Evolutionary conservation across 768 basidiomycete species (phyloP).

Genomic region (Pleurotus giganteus): DNA sequence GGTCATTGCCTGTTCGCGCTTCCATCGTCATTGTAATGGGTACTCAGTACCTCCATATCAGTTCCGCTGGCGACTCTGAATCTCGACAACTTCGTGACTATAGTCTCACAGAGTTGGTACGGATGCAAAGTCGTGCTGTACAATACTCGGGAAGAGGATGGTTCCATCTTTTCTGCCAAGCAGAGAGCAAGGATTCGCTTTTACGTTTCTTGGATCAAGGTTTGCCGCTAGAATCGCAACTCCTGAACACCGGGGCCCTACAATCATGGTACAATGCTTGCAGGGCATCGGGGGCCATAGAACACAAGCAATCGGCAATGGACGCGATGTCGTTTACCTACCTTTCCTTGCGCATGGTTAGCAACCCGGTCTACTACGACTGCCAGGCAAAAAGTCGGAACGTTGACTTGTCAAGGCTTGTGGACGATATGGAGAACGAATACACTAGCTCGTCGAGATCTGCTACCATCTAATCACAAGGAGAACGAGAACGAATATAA

Average conservation of each 20-base stretch:
- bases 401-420: constrained; percentile 66
- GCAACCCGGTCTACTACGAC: constrained; percentile 88
- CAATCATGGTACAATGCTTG: constrained; percentile 44
- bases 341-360: constrained; percentile 63
- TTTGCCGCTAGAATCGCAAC: constrained; percentile 81
- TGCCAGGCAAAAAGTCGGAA: constrained; percentile 40
- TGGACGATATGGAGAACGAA: constrained; percentile 47
- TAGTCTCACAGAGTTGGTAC: constrained; percentile 72
- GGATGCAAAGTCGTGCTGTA: constrained; percentile 90
- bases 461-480: not conserved
- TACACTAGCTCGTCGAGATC: not conserved
- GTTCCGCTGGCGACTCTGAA: constrained; percentile 41
- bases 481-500: not conserved
- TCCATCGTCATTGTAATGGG: constrained; percentile 86
- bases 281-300: constrained; percentile 35
- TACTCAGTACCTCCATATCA: constrained; percentile 74
- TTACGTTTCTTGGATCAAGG: constrained; percentile 85
- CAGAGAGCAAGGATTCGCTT: constrained; percentile 80
- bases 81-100: constrained; percentile 76
- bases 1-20: constrained; percentile 86
- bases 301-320: constrained; percentile 63
- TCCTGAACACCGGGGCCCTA: constrained; percentile 53
- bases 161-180: constrained; percentile 88
- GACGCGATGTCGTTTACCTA: constrained; percentile 83
- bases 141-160: constrained; percentile 56